Conservation (phyloP, 163 green algal genomes). For the Scenedesmus sp. region DNA sequence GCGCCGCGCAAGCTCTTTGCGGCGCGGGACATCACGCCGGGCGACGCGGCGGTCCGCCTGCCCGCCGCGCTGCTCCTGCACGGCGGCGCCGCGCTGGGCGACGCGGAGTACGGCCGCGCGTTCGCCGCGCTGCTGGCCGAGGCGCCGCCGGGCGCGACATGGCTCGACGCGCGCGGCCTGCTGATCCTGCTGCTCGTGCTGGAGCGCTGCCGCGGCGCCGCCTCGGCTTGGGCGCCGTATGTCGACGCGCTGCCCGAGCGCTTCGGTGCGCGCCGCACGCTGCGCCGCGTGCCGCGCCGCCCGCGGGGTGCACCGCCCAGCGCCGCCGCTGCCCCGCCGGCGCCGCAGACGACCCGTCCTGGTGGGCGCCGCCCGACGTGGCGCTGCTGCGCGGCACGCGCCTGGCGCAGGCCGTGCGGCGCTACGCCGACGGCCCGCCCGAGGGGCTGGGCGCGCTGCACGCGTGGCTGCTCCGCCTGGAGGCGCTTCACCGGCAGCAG, state of each 20-base stretch:
- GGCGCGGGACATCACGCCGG: slow-evolving; percentile 9
- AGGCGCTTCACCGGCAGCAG: slow-evolving; percentile 18
- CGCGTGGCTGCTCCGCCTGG: slow-evolving; percentile 21
- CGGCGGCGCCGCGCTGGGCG: slow-evolving; percentile 10
- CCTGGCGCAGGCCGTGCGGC: slow-evolving; percentile 14
- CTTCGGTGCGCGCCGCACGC: slow-evolving; percentile 23
- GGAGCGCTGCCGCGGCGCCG: slow-evolving; percentile 15
- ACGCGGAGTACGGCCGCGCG: slow-evolving; percentile 29
- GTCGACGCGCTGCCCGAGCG: slow-evolving; percentile 25
- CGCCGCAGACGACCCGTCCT: slow-evolving; percentile 26
- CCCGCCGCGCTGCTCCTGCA: slow-evolving; percentile 28
- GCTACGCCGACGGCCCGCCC: slow-evolving; percentile 17
- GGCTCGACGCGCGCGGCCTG: slow-evolving; percentile 22
- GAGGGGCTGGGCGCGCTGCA: no score
- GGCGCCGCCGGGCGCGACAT: not conserved
- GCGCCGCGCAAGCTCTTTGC: slow-evolving; percentile 27
- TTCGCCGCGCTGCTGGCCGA: slow-evolving; percentile 27
- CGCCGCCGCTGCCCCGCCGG: not conserved
- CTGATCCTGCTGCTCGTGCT: slow-evolving; percentile 43
- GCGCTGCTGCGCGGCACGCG: slow-evolving; percentile 31
- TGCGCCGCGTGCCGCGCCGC: not conserved
- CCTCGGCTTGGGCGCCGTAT: slow-evolving; percentile 15
- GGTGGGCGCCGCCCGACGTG: not conserved
- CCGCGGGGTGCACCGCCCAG: not conserved
- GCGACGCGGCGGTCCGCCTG: slow-evolving; percentile 24